Evolutionary conservation across 495 filamentous ascomycete genomes (phyloP), one percentile per base, ranked within the genome.

Genomic region (Friedmanniomyces simplex): DNA sequence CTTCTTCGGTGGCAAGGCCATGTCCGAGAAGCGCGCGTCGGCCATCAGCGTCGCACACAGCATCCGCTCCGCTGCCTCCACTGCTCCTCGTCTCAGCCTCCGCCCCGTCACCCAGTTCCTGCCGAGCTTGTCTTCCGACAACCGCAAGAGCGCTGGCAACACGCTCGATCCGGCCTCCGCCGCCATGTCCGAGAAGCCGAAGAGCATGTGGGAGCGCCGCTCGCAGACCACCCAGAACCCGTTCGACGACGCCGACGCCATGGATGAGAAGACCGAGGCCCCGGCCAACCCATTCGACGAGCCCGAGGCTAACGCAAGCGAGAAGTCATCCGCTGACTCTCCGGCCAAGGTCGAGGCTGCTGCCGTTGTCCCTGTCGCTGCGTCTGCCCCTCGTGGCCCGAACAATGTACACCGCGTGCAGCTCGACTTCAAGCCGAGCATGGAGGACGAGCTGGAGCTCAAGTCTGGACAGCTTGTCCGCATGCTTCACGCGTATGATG

Each of bases 401-500:
- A 69, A 67, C 62, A 72, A 71, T 58, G 73, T 76, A 18, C 85
- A 99, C 69, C 87, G 93, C 57, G 89, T 96, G 30, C 93, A 97
- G 67, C 79, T 97, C 61, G 93, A 96, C 68, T 99, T 97, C 72
- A 87, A 81, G 64, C 94, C 93, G 1, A 90, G 87, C 2, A 83
- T 95, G 79, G 85, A 86, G 1, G 93, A 99, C 64, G 93, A 99
- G 69, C 71, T 99, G 63, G 85, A 77, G 43, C 80, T 99, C 12
- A 77, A 73, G 42, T 77, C 83, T 46, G 93, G 93, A 61, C 81
- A 89, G 54, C 77, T 99, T 3, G 86, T 97, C 28, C 79, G 91
- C 53, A 75, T 99, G 59, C 70, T 97, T 36, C 89, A 97, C 62
- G 91, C 96, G 70, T 99, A 97, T 69, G 94, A 99, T 68, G 93